These are phyloP conservation scores for Aethionema arabicum DNA, from an alignment of 345 rosid species.

Conservation along the genomic window DNA sequence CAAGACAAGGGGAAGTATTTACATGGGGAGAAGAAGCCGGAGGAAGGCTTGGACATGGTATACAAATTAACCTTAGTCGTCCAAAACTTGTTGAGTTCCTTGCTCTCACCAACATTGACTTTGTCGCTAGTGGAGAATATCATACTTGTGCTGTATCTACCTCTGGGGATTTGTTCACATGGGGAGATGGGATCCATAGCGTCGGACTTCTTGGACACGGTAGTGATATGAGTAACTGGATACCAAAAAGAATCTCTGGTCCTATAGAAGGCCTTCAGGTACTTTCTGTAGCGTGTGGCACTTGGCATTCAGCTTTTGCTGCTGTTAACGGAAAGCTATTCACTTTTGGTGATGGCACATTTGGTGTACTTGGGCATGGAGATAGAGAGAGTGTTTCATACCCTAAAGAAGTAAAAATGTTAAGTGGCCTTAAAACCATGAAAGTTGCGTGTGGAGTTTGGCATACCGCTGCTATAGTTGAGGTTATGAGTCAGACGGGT, in stretches of 20 bases:
- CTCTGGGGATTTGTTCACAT: slow-evolving; percentile 74
- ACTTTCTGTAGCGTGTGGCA: slow-evolving; percentile 78
- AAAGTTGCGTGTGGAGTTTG: slow-evolving; percentile 95
- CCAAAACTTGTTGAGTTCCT: slow-evolving; percentile 85
- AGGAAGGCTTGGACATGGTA: slow-evolving; percentile 96
- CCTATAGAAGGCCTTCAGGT: slow-evolving; percentile 89
- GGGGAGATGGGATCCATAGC: slow-evolving; percentile 91
- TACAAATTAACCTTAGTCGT: slow-evolving; percentile 57
- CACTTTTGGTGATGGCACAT: slow-evolving; percentile 92
- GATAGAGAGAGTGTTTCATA: slow-evolving; percentile 62
- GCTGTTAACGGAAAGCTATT: slow-evolving; percentile 85
- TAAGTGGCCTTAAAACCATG: slow-evolving; percentile 67
- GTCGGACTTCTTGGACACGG: slow-evolving; percentile 91
- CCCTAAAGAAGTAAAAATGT: slow-evolving; percentile 76
- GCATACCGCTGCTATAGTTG: slow-evolving; percentile 98
- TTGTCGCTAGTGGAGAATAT: slow-evolving; percentile 78
- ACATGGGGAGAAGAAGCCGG: slow-evolving; percentile 98
- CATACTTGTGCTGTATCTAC: slow-evolving; percentile 85
- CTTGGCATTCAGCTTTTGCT: slow-evolving; percentile 91
- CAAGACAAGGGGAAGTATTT: slow-evolving; percentile 95
- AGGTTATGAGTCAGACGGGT: slow-evolving; percentile 64
- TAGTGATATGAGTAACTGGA: slow-evolving; percentile 80
- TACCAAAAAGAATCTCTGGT: slow-evolving; percentile 88
- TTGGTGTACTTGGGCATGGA: slow-evolving; percentile 92
- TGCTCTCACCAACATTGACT: slow-evolving; percentile 73